phyloP scores from a whole-genome alignment of 2,329 filamentous ascomycete species.

The Orbilia ellipsospora region DNA sequence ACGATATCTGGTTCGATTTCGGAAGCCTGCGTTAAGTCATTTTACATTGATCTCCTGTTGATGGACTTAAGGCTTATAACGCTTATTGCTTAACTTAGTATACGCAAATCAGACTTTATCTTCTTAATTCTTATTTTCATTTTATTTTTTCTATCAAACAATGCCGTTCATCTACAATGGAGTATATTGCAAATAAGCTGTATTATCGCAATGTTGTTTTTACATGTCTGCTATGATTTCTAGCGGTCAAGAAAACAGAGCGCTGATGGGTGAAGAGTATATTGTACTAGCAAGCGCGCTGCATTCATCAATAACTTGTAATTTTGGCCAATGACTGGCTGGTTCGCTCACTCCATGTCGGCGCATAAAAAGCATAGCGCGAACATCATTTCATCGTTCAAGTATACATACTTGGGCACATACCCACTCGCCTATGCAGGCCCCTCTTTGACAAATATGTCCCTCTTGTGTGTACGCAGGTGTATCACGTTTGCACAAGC shows the following conservation, averaged over 20 bases:
- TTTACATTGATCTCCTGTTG: slow-evolving; percentile 4
- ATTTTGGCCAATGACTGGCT: too few species aligned
- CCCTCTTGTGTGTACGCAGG: not conserved
- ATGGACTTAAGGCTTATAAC: not conserved
- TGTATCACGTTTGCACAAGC: not conserved
- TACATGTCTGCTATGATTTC: too few species aligned
- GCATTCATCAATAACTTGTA: too few species aligned
- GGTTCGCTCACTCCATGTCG: too few species aligned
- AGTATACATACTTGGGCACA: not conserved
- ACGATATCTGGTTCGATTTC: not conserved
- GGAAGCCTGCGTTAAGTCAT: not conserved
- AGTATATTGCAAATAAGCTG: not conserved
- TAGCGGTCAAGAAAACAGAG: too few species aligned
- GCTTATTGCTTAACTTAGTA: not conserved
- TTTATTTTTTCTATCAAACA: not conserved
- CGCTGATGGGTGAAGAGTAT: too few species aligned
- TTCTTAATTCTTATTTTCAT: slow-evolving; percentile 4
- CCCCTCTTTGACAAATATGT: not conserved
- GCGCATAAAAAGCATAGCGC: not conserved
- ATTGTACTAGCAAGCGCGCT: too few species aligned
- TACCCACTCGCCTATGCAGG: not conserved
- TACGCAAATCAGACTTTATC: not conserved
- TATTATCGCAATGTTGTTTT: too few species aligned
- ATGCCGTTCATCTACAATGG: too few species aligned
- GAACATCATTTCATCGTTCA: not conserved